A percentile compares a stretch with the other conserved stretches of the same genome.
phyloP scores from a whole-genome alignment of 2,329 filamentous ascomycete species.

The Penicillium sp. region DNA sequence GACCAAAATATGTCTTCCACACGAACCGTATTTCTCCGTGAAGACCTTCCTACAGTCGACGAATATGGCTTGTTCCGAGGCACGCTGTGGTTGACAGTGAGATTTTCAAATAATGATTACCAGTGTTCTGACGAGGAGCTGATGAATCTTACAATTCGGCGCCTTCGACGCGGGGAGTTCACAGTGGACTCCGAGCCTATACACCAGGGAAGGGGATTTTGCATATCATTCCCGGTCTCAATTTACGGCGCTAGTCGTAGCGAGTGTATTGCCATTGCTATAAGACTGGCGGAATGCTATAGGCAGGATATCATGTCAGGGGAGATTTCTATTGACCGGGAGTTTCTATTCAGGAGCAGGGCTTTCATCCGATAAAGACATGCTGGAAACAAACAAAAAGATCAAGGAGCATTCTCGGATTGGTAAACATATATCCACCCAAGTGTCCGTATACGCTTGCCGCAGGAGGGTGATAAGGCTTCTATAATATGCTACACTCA shows the following conservation, averaged over 20 bases:
- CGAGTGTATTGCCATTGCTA: neutral
- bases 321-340: neutral
- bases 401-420: neutral
- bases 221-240: neutral
- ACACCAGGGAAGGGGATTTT: neutral
- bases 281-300: neutral
- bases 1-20: neutral
- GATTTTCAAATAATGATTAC: neutral
- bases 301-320: neutral
- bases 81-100: neutral
- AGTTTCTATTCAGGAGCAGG: neutral
- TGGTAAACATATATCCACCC: neutral
- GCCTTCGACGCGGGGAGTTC: neutral
- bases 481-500: no score
- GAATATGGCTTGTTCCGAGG: neutral
- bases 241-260: neutral
- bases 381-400: neutral
- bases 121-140: neutral
- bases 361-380: neutral
- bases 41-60: neutral
- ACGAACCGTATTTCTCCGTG: neutral
- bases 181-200: neutral
- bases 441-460: neutral
- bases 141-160: neutral
- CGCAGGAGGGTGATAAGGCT: neutral